These are phyloP conservation scores for Pisolithus microcarpus DNA, from an alignment of 768 basidiomycete species.

Conservation along the genomic window DNA sequence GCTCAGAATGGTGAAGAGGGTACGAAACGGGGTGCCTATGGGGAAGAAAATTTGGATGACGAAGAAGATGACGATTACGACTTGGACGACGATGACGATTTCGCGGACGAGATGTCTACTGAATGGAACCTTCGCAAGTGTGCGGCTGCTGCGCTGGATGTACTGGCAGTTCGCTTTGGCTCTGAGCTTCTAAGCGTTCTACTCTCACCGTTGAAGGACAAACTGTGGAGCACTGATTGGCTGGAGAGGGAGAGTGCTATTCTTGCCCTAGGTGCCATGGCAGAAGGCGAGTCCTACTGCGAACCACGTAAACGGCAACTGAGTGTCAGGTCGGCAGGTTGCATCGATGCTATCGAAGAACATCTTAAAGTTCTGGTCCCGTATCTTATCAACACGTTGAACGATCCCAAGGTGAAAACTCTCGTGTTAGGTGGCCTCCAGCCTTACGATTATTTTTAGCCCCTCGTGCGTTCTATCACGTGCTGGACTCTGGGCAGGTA, in stretches of 20 bases:
- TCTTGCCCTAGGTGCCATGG: slow-evolving; percentile 94
- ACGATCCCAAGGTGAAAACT: slow-evolving; percentile 75
- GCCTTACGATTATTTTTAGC: slow-evolving; percentile 39
- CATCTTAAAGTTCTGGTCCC: slow-evolving; percentile 92
- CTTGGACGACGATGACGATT: slow-evolving; percentile 75
- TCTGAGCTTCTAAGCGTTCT: slow-evolving; percentile 85
- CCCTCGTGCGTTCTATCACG: slow-evolving; percentile 94
- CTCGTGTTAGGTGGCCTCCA: neutral
- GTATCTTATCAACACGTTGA: slow-evolving; percentile 84
- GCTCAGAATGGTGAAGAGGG: slow-evolving; percentile 31
- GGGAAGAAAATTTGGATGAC: slow-evolving; percentile 73
- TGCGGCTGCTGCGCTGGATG: slow-evolving; percentile 94
- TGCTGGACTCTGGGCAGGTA: slow-evolving; percentile 99
- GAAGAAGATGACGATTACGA: slow-evolving; percentile 89
- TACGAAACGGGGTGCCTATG: slow-evolving; percentile 55
- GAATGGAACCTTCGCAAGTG: slow-evolving; percentile 99
- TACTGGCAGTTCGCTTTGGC: slow-evolving; percentile 89
- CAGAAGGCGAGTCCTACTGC: slow-evolving; percentile 64
- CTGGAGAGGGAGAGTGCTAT: slow-evolving; percentile 92
- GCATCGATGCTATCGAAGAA: slow-evolving; percentile 91
- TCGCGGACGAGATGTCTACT: slow-evolving; percentile 93
- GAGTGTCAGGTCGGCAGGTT: slow-evolving; percentile 47
- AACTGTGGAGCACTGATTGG: slow-evolving; percentile 92
- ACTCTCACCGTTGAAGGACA: slow-evolving; percentile 83
- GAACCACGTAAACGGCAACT: slow-evolving; percentile 1